phyloP scores from a whole-genome alignment of 2,329 filamentous ascomycete genomes.

The Monilinia vaccinii-corymbosi region DNA sequence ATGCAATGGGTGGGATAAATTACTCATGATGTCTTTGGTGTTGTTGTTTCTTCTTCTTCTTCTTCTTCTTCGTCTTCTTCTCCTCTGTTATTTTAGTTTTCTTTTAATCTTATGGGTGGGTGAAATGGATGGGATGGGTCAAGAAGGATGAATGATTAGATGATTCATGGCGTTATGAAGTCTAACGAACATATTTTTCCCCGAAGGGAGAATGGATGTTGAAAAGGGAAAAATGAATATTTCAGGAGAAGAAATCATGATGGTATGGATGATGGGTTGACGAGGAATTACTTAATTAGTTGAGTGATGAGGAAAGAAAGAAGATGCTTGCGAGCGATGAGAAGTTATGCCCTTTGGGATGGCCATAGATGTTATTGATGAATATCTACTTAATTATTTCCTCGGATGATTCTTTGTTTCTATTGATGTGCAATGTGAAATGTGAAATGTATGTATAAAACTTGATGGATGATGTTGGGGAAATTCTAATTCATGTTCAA shows the following conservation, averaged over 20 bases:
- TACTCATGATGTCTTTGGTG: not conserved
- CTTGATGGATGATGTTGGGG: not conserved
- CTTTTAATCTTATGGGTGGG: not conserved
- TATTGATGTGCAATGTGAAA: not conserved
- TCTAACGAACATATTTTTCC: not conserved
- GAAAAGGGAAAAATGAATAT: not conserved
- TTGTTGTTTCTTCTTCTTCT: not conserved
- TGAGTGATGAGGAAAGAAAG: not conserved
- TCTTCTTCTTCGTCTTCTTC: too few relatives aligned
- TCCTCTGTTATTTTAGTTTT: not conserved
- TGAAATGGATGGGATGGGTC: not conserved
- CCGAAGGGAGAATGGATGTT: not conserved
- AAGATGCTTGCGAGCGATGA: not conserved
- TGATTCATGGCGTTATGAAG: constrained; percentile 4
- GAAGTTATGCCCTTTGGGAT: not conserved
- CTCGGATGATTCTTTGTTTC: not conserved
- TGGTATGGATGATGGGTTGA: not conserved
- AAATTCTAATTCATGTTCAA: not conserved
- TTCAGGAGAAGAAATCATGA: not conserved
- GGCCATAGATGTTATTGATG: not conserved
- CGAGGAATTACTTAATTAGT: not conserved
- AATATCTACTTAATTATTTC: not conserved
- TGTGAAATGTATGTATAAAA: not conserved
- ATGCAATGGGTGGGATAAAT: not conserved
- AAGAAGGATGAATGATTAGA: constrained; percentile 5